Evolutionary conservation across 2,329 filamentous ascomycete species (phyloP).

Genomic region (Ilyonectria destructans): DNA sequence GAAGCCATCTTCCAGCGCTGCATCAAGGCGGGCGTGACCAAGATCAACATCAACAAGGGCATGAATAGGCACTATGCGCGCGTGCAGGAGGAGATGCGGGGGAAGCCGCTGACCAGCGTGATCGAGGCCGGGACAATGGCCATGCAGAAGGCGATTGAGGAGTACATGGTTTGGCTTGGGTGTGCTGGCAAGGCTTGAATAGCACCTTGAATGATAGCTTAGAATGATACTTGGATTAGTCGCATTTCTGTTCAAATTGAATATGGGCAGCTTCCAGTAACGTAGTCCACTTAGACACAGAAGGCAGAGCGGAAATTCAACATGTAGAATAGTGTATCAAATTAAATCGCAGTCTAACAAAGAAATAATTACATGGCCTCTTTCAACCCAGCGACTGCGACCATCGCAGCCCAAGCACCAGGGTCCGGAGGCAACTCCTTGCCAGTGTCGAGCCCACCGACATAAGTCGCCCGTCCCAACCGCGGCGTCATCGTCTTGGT

Average conservation of each 20-base stretch:
- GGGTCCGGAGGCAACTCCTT: conserved; percentile 76
- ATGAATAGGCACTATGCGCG: conserved; percentile 66
- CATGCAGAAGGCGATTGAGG: conserved; percentile 66
- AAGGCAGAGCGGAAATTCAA: background rate
- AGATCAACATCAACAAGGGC: conserved; percentile 69
- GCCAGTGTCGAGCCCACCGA: conserved; percentile 68
- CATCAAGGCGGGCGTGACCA: conserved; percentile 63
- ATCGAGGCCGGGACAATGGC: conserved; percentile 63
- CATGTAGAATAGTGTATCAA: background rate
- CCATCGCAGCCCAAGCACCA: conserved; percentile 79
- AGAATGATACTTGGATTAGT: too few species aligned
- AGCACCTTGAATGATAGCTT: background rate
- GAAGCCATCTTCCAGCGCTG: conserved; percentile 62
- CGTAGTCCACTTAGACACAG: background rate
- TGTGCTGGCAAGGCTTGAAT: conserved; percentile 62
- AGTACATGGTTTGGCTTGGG: conserved; percentile 63
- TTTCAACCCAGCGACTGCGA: conserved; percentile 56
- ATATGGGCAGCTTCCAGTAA: background rate
- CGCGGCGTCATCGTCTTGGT: conserved; percentile 78
- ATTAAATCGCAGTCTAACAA: background rate
- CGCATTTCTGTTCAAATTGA: too few species aligned
- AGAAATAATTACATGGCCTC: conserved; percentile 20
- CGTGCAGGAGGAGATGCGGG: conserved; percentile 62
- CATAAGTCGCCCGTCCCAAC: conserved; percentile 79
- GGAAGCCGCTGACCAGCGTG: conserved; percentile 63